Evolutionary conservation across 202 grass and related monocot genomes (phyloP), one percentile per base, ranked within the genome.

Genomic region (Digitaria exilis): DNA sequence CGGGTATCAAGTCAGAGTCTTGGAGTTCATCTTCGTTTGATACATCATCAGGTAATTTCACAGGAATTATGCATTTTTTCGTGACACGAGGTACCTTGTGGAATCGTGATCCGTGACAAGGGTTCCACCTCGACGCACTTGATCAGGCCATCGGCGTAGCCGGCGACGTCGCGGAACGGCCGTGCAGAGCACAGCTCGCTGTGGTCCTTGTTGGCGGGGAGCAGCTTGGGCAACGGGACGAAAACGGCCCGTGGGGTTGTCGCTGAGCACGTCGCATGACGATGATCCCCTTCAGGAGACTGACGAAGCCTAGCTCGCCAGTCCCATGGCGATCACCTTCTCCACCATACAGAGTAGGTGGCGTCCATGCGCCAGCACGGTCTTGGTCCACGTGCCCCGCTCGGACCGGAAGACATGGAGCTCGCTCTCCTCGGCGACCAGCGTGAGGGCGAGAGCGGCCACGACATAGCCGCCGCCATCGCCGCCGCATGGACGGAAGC

Each of bases 321-420:
- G 5, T n/a, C 72, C 72, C 18, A 75, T 34, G 5, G 21, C 22
- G 21, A 75, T 75, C 51, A 75, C 72, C 72, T 58, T 75, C 0
- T 41, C 51, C 1, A 9, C 13, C 6, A 0, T 3, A 2, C 0
- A 22, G 21, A 56, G 21, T 0, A 0, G 21, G 21, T 58, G 32
- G 7, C 28, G 7, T 7, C 19, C 17, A 4, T 12, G 26, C 2
- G 0, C 15, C 49, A 73, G 9, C 2, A 5, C 19, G 48, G 7
- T 39, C 15, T n/a, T 15, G 2, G 72, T 75, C 72, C 72, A 75
- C 0, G 72, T 39, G 32, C 13, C 12, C 5, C 2, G 21, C 32
- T 75, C 32, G 2, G 72, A 58, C 6, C 32, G 72, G 52, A 75
- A 75, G 72, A 75, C 49, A 10, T 54, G 71, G 29, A 73, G 16